Evolutionary conservation across 148 eudicot species (phyloP), one percentile per base, ranked within the genome.

Genomic region (Fagopyrum homotropicum): DNA sequence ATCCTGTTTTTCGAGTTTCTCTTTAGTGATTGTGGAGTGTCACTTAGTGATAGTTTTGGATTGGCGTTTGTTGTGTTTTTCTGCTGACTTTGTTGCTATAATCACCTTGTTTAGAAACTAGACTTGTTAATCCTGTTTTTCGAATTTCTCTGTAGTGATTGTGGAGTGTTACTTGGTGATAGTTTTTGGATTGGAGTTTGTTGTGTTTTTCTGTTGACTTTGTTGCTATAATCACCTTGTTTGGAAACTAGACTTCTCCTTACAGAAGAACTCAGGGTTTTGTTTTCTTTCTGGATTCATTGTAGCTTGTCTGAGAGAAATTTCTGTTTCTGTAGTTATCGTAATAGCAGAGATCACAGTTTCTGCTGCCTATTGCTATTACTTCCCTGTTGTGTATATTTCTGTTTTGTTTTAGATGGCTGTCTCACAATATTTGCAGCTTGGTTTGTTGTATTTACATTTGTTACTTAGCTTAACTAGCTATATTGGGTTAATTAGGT

Each of bases 401-500:
- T 52, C 59, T 52, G 57, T 30, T 43, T 40, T 66, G 15, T 15
- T 43, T 2, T 40, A 46, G 71, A 66, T 40, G 46, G 47, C 1
- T 63, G 69, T 63, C 7, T 63, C 69, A 63, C 69, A 63, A 14
- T 63, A 63, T 40, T 43, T 66, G 47, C 19, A 66, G 47, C 71
- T 29, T 56, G n/a, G 9, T 12, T 63, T 47, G 45, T 30, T 75
- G 48, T 4, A 2, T 30, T 71, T 75, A 11, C 9, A n/a, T 55
- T 66, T 47, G 47, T 35, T 14, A 9, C 55, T 46, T 51, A 50
- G 74, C 68, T 69, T 54, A 76, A 78, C 47, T 48, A 5, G 22
- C 49, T 54, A 26, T 6, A 43, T 81, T 85, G 2, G 81, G 16
- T 69, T 78, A 19, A 83, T 22, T 76, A 94, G 98, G 95, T 94